phyloP scores from a whole-genome alignment of 495 filamentous ascomycete species.

The Platismatia glauca region DNA sequence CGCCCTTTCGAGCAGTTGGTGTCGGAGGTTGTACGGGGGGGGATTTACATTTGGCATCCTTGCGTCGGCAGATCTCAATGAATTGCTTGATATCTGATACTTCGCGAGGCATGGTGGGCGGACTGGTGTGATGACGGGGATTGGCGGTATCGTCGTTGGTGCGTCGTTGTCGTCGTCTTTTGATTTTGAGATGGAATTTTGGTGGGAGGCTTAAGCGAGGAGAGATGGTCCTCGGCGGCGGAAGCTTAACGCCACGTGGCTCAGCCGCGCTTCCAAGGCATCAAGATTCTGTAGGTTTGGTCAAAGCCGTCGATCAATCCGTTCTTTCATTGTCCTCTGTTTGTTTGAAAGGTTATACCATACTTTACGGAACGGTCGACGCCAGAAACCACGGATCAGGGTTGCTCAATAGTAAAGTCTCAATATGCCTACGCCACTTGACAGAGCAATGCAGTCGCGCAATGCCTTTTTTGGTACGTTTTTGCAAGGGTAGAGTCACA shows the following conservation, averaged over 20 bases:
- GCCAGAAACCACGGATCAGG: not conserved
- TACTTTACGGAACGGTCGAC: not conserved
- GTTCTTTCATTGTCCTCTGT: not conserved
- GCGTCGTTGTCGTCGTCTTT: slow-evolving; percentile 18
- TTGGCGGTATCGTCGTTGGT: slow-evolving; percentile 13
- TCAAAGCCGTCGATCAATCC: not conserved
- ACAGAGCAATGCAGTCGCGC: slow-evolving; percentile 70
- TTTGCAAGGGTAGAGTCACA: not conserved
- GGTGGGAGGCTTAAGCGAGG: slow-evolving; percentile 22
- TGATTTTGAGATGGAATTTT: not conserved
- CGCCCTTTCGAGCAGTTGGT: not conserved
- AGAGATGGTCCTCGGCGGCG: not conserved
- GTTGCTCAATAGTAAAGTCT: not conserved
- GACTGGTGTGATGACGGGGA: slow-evolving; percentile 15
- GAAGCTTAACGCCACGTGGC: slow-evolving; percentile 16
- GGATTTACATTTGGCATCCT: slow-evolving; percentile 89
- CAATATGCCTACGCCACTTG: slow-evolving; percentile 65
- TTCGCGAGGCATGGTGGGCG: slow-evolving; percentile 84
- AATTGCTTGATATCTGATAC: slow-evolving; percentile 99
- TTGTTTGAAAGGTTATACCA: not conserved
- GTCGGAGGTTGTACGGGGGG: too few relatives aligned
- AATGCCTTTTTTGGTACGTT: slow-evolving; percentile 50
- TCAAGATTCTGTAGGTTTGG: not conserved
- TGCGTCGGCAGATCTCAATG: slow-evolving; percentile 99
- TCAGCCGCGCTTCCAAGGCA: not conserved